These are phyloP conservation scores for Wickerhamomyces xylosicus DNA, from an alignment of 805 yeast genomes.

Conservation along the genomic window DNA sequence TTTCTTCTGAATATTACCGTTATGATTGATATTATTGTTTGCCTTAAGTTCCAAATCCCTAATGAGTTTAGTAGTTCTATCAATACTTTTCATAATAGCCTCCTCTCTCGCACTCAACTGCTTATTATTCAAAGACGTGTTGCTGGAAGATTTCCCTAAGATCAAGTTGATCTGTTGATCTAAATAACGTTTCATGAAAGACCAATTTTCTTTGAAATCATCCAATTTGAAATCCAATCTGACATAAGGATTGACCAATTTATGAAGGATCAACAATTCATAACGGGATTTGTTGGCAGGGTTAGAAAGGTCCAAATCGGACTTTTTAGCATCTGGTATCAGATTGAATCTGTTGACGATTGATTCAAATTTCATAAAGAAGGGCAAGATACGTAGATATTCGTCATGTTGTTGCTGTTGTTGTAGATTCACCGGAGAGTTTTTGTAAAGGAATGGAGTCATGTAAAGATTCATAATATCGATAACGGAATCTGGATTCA, in stretches of 20 bases:
- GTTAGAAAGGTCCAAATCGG: not conserved
- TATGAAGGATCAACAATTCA: not conserved
- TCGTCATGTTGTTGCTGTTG: not conserved
- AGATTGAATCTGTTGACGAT: not conserved
- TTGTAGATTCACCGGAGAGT: not conserved
- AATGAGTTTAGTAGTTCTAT: not conserved
- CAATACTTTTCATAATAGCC: not conserved
- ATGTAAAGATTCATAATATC: not conserved
- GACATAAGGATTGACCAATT: not conserved
- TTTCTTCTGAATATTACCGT: too few relatives aligned
- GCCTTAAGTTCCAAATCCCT: constrained; percentile 15
- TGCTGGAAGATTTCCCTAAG: too few relatives aligned
- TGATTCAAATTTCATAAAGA: not conserved
- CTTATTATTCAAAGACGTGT: too few relatives aligned
- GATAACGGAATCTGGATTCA: not conserved
- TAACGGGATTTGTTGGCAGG: not conserved
- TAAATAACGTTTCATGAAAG: not conserved
- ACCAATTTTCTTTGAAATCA: not conserved
- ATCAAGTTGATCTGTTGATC: not conserved
- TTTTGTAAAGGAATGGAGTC: not conserved
- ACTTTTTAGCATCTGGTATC: too few relatives aligned
- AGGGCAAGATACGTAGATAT: not conserved
- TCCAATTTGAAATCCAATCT: not conserved
- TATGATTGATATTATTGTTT: too few relatives aligned
- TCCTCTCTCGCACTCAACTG: too few relatives aligned